Evolutionary conservation across 2,329 filamentous ascomycete species (phyloP), one percentile per base, ranked within the genome.

Genomic region (Pseudofabraea citricarpa): DNA sequence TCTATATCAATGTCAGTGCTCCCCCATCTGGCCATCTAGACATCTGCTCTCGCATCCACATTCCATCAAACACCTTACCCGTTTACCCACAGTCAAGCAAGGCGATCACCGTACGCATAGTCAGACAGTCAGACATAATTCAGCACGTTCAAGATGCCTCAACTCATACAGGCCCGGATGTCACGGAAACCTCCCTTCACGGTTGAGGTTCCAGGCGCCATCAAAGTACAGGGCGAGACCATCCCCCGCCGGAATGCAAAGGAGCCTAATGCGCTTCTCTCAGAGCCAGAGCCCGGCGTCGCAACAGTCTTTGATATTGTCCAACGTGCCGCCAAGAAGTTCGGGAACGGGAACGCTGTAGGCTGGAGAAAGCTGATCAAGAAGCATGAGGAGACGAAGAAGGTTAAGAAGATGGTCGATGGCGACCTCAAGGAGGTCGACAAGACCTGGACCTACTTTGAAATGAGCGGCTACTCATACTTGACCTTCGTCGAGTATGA

Each of bases 401-500:
- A 87, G 74, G 71, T 91, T 62, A 91, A 90, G 78, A 91, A 89
- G 74, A 73, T 88, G 45, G 71, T 93, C 40, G 85, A 91, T 60
- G 87, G 87, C 50, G 75, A 82, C 59, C 84, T 90, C 71, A 70
- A 77, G 57, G 79, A 89, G 65, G 79, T 90, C 16, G 85, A 90
- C 63, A 93, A 93, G 79, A 76, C 85, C 60, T 94, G 88, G 88
- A 83, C 80, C 32, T 93, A 84, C 66, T 91, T 87, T 63, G 87
- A 94, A 71, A 79, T 90, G 57, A 84, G 83, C 60, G 72, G 71
- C 38, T 94, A 90, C 70, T 75, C 80, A 51, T 93, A 85, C 70
- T 73, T 84, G 62, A 83, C 74, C 57, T 94, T 86, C 66, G 73
- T 77, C 53, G 83, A 91, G 65, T 91, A 90, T 61, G 81, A 89